Evolutionary conservation across 2,329 filamentous ascomycete genomes (phyloP), one percentile per base, ranked within the genome.

Genomic region (Hortaea werneckii): DNA sequence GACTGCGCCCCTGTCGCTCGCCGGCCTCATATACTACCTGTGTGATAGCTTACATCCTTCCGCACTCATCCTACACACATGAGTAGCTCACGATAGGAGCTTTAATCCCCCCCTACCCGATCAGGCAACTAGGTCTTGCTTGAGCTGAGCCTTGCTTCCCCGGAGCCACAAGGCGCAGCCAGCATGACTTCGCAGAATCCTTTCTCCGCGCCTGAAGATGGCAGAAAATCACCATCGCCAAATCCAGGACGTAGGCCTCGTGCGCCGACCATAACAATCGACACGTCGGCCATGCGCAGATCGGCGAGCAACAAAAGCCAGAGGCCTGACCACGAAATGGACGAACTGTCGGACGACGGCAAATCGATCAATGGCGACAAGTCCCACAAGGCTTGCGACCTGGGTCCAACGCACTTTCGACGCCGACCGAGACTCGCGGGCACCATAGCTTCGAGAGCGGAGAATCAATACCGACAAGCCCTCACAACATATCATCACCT

Each of bases 401-500:
- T 3, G 43, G 47, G 8, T 52, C 51, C 4, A 54, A 51, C 13
- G 20, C 51, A 8, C 40, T 50, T 13, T 45, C 48, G 8, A 54
- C 66, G 1, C 62, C 65, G 5, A 59, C 73, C 1, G 77, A 82
- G 53, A 60, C 74, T 40, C 72, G 73, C 50, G 69, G 70, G 12
- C 69, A 75, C n/a, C 37, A 39, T 5, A 80, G 80, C 1, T 82
- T 84, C 54, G 82, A 85, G 35, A 77, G 71, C 63, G 75, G 70
- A 53, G 79, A 82, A 50, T 80, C 77, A 56, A 69, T 79, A 54
- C 80, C 80, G 8, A 80, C 75, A 2, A 83, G 80, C 37, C 78
- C 80, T 5, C 80, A 83, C 60, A 83, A 84, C 65, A 66, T 83
- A 37, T 83, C 79, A 0, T 82, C 80, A 8, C 79, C 80, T 2